phyloP scores from a whole-genome alignment of 2,329 filamentous ascomycete genomes.

The Trematosphaeria pertusa region DNA sequence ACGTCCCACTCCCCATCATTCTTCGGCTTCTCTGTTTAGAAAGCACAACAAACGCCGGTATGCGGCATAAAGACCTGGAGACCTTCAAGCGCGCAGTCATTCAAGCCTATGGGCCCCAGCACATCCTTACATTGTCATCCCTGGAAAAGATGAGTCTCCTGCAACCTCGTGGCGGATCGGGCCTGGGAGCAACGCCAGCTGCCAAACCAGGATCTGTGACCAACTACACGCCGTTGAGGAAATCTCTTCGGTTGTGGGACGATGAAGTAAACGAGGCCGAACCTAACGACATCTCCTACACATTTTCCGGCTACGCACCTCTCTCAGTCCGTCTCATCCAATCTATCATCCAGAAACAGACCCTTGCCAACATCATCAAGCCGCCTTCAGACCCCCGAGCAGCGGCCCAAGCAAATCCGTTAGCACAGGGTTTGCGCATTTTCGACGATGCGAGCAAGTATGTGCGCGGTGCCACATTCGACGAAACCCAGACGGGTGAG shows the following conservation, averaged over 20 bases:
- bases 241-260: constrained; percentile 85
- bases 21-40: constrained; percentile 89
- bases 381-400: constrained; percentile 49
- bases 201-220: constrained; percentile 59
- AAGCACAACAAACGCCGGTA: constrained; percentile 85
- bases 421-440: constrained; percentile 84
- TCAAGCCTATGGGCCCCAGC: constrained; percentile 94
- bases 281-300: constrained; percentile 94
- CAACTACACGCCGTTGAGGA: constrained; percentile 88
- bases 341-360: constrained; percentile 89
- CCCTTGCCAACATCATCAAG: constrained; percentile 68
- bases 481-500: constrained; percentile 88
- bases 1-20: constrained; percentile 80
- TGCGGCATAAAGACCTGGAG: constrained; percentile 88
- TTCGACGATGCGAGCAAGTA: constrained; percentile 94
- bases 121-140: constrained; percentile 85
- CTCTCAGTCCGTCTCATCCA: constrained; percentile 91
- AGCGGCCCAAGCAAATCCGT: constrained; percentile 57
- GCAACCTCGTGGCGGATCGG: constrained; percentile 60
- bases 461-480: constrained; percentile 86
- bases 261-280: constrained; percentile 97
- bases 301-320: constrained; percentile 96
- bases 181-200: constrained; percentile 55
- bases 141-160: constrained; percentile 91
- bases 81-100: constrained; percentile 86